phyloP scores from a whole-genome alignment of 768 basidiomycete genomes.

The Heimioporus sp. region DNA sequence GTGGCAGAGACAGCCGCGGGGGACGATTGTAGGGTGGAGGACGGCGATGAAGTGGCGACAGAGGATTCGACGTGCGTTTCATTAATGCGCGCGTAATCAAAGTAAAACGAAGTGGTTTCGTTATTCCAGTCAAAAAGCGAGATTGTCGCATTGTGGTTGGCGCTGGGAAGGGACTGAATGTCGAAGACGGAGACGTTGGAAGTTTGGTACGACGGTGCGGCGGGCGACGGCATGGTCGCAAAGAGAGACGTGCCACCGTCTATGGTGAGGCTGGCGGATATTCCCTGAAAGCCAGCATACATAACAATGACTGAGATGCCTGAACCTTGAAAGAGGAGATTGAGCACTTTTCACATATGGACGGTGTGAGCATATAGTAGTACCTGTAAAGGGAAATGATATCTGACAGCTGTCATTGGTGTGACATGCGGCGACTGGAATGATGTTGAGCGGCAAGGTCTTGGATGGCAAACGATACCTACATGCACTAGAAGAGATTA shows the following conservation, averaged over 20 bases:
- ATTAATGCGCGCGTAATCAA: slow-evolving; percentile 15
- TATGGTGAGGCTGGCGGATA: slow-evolving; percentile 8
- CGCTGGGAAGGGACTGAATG: slow-evolving; percentile 8
- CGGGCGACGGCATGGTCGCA: slow-evolving; percentile 5
- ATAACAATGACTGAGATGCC: slow-evolving; percentile 15
- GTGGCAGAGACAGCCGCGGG: too few species aligned
- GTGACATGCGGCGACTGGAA: slow-evolving; percentile 9
- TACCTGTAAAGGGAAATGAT: slow-evolving; percentile 16
- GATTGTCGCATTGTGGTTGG: slow-evolving; percentile 9
- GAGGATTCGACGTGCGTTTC: slow-evolving; percentile 2
- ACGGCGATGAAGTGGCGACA: neutral
- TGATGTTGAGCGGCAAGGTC: neutral
- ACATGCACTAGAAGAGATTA: slow-evolving; percentile 4
- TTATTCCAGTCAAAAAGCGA: slow-evolving; percentile 9
- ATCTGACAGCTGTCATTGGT: slow-evolving; percentile 4
- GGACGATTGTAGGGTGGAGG: neutral
- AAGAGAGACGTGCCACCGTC: slow-evolving; percentile 2
- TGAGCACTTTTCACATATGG: too few species aligned
- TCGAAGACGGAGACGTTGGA: slow-evolving; percentile 15
- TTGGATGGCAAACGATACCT: neutral
- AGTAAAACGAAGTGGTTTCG: slow-evolving; percentile 5
- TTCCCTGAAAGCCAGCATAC: slow-evolving; percentile 11
- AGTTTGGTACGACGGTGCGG: slow-evolving; percentile 9
- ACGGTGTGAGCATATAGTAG: too few species aligned
- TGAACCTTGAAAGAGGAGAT: slow-evolving; percentile 9